Evolutionary conservation across 768 basidiomycete species (phyloP).

Genomic region (Peribolospora baueri): DNA sequence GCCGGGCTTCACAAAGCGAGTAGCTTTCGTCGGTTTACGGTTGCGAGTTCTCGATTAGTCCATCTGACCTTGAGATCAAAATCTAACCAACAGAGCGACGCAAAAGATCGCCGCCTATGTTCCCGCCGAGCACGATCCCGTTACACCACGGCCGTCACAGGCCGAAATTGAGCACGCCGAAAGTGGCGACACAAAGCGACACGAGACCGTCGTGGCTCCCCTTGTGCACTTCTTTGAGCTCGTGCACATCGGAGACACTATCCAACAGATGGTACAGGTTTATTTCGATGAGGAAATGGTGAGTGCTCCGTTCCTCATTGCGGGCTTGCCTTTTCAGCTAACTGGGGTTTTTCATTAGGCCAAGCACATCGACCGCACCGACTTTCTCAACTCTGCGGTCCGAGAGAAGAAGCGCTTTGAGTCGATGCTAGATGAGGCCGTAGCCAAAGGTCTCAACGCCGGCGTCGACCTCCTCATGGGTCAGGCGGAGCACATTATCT

Average conservation of each 20-base stretch:
- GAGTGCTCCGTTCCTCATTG: slow-evolving; percentile 13
- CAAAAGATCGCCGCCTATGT: slow-evolving; percentile 73
- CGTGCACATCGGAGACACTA: slow-evolving; percentile 89
- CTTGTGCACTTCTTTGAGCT: slow-evolving; percentile 91
- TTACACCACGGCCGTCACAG: slow-evolving; percentile 20
- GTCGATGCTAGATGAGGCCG: slow-evolving; percentile 69
- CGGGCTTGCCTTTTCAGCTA: not conserved
- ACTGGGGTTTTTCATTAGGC: not conserved
- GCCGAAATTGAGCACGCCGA: not conserved
- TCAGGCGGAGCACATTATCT: slow-evolving; percentile 80
- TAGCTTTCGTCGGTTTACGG: slow-evolving; percentile 1
- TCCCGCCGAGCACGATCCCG: slow-evolving; percentile 45
- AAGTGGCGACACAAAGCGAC: slow-evolving; percentile 28
- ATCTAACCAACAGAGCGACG: slow-evolving; percentile 36
- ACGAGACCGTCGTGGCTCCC: slow-evolving; percentile 59
- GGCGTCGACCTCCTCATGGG: slow-evolving; percentile 36
- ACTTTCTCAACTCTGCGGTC: slow-evolving; percentile 77
- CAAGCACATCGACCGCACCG: slow-evolving; percentile 62
- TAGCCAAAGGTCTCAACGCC: slow-evolving; percentile 77
- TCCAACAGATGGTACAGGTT: slow-evolving; percentile 90
- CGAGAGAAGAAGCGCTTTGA: slow-evolving; percentile 95
- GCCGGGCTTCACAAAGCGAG: slow-evolving; percentile 52
- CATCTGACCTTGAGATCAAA: not conserved
- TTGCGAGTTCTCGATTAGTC: not conserved
- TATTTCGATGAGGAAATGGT: slow-evolving; percentile 94